These are phyloP conservation scores for Alnus glutinosa DNA, from an alignment of 306 rosid genomes.

Conservation along the genomic window DNA sequence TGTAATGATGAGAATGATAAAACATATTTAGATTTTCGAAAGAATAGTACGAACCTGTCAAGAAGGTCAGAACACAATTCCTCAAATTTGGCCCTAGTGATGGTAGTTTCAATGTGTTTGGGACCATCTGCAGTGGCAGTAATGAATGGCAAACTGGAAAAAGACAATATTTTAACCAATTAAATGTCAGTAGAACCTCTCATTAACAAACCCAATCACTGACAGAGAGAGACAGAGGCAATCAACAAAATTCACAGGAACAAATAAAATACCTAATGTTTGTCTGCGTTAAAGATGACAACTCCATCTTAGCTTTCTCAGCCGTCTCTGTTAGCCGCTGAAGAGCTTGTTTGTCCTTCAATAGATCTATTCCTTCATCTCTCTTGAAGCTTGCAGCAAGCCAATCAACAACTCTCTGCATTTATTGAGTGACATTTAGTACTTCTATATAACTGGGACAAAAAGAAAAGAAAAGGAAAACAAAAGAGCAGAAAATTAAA, in stretches of 20 bases:
- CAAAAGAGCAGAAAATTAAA: neutral
- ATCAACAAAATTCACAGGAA: neutral
- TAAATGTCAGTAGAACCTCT: neutral
- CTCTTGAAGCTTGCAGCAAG: slow-evolving; percentile 70
- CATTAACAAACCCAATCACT: neutral
- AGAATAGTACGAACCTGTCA: slow-evolving; percentile 59
- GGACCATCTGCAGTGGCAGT: slow-evolving; percentile 98
- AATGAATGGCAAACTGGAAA: slow-evolving; percentile 85
- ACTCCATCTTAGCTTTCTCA: slow-evolving; percentile 97
- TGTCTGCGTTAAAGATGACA: slow-evolving; percentile 85
- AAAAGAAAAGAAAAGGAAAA: neutral
- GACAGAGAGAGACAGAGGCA: neutral
- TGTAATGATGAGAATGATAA: neutral
- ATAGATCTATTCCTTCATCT: slow-evolving; percentile 85
- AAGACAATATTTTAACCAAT: neutral
- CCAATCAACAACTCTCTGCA: slow-evolving; percentile 94
- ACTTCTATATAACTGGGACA: neutral
- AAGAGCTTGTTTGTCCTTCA: slow-evolving; percentile 97
- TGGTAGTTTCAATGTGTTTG: slow-evolving; percentile 92
- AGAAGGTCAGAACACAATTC: slow-evolving; percentile 91
- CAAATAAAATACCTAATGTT: slow-evolving; percentile 65
- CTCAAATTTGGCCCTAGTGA: slow-evolving; percentile 90
- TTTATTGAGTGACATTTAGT: slow-evolving; percentile 9
- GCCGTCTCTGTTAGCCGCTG: slow-evolving; percentile 97
- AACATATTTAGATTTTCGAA: neutral